A percentile compares a stretch with the other conserved stretches of the same genome.
Conservation (phyloP, 257 asterid species). For the Lycium ferocissimum region DNA sequence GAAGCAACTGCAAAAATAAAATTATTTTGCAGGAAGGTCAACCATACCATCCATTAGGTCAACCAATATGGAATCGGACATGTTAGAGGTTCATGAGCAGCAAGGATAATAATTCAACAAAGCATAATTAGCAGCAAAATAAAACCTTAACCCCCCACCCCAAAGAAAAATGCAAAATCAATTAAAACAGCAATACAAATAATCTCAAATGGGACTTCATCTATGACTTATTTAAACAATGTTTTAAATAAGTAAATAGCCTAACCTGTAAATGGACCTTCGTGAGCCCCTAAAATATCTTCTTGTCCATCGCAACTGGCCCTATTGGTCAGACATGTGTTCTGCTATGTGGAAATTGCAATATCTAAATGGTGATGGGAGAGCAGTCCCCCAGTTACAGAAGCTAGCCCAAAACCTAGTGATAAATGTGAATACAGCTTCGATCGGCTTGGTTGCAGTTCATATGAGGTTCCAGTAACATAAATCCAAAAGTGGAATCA, state of each 20-base stretch:
- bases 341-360: neutral
- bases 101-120: slow-evolving; percentile 8
- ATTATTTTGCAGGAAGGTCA: neutral
- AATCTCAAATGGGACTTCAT: slow-evolving; percentile 4
- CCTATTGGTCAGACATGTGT: neutral
- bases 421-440: slow-evolving; percentile 6
- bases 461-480: neutral
- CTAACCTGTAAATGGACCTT: neutral
- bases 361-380: neutral
- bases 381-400: neutral
- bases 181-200: neutral
- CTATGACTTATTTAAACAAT: neutral
- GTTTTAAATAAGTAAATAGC: neutral
- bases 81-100: neutral
- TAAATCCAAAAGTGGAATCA: slow-evolving; percentile 4
- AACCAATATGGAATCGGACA: neutral
- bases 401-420: neutral
- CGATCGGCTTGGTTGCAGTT: neutral
- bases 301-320: neutral
- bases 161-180: neutral
- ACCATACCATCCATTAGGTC: neutral
- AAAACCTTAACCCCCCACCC: neutral
- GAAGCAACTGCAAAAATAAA: neutral
- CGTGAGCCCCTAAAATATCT: neutral
- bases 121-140: slow-evolving; percentile 21